These are phyloP conservation scores for Stereocaulon alpinum DNA, from an alignment of 495 filamentous ascomycete species.

Conservation along the genomic window DNA sequence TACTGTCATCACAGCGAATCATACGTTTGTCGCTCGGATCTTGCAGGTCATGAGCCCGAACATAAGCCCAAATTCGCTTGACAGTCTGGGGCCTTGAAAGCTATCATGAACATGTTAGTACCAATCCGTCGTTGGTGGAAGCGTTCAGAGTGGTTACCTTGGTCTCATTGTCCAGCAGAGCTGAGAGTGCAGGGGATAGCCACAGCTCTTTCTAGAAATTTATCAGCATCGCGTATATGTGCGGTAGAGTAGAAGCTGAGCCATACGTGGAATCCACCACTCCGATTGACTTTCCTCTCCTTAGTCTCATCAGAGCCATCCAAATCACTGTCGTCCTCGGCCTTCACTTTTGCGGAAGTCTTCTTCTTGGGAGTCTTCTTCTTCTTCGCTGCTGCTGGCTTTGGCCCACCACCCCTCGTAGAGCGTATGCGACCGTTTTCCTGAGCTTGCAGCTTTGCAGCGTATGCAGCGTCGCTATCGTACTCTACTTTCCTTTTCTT, in stretches of 20 bases:
- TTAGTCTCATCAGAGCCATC: constrained; percentile 51
- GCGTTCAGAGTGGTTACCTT: constrained; percentile 36
- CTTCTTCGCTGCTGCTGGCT: constrained; percentile 54
- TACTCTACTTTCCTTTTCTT: constrained; percentile 45
- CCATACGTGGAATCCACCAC: constrained; percentile 59
- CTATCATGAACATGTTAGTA: constrained; percentile 31
- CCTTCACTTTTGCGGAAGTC: constrained; percentile 57
- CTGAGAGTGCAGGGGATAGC: constrained; percentile 55
- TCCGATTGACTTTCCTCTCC: constrained; percentile 53
- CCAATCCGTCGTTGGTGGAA: background rate
- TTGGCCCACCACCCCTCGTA: constrained; percentile 53
- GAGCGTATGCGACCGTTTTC: constrained; percentile 67
- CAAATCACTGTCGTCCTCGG: constrained; percentile 70
- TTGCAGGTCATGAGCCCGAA: constrained; percentile 77
- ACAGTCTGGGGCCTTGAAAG: constrained; percentile 90
- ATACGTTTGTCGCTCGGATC: constrained; percentile 84
- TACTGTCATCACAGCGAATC: constrained; percentile 80
- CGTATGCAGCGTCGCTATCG: constrained; percentile 76
- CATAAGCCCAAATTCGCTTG: constrained; percentile 90
- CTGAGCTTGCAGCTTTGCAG: constrained; percentile 82
- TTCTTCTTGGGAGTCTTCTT: constrained; percentile 53
- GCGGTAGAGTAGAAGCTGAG: constrained; percentile 9
- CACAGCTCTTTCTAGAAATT: constrained; percentile 49
- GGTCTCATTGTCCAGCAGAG: constrained; percentile 49
- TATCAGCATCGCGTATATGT: constrained; percentile 1